phyloP scores from a whole-genome alignment of 305 asterid genomes.

The Caryopteris hybrid region DNA sequence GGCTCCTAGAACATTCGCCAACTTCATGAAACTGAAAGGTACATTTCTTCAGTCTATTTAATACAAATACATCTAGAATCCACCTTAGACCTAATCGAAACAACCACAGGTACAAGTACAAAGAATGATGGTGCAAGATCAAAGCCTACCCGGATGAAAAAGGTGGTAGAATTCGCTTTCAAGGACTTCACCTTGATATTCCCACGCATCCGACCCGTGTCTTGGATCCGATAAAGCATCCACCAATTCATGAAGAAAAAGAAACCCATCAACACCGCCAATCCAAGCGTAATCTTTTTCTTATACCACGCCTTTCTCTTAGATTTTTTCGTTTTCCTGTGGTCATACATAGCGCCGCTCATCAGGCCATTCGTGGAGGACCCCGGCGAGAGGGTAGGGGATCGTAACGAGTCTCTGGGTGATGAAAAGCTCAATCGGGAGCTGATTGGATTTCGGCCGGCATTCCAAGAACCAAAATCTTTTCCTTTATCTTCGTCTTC shows the following conservation, averaged over 20 bases:
- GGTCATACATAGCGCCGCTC: slow-evolving; percentile 23
- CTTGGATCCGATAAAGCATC: slow-evolving; percentile 79
- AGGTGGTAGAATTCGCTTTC: slow-evolving; percentile 52
- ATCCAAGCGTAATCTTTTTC: slow-evolving; percentile 33
- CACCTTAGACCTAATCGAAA: background rate
- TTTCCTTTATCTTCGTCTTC: slow-evolving; percentile 17
- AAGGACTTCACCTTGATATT: slow-evolving; percentile 46
- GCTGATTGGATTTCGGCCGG: slow-evolving; percentile 22
- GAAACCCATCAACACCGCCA: slow-evolving; percentile 37
- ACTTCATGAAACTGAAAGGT: background rate
- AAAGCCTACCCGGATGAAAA: slow-evolving; percentile 59
- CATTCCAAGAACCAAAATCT: slow-evolving; percentile 5
- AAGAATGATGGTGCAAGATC: background rate
- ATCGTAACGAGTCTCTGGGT: slow-evolving; percentile 26
- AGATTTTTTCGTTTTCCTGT: slow-evolving; percentile 29
- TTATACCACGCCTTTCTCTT: slow-evolving; percentile 50
- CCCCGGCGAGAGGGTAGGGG: slow-evolving; percentile 28
- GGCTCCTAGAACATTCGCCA: background rate
- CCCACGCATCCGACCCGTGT: slow-evolving; percentile 33
- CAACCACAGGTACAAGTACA: background rate
- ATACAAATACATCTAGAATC: slow-evolving; percentile 3
- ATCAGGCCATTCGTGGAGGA: slow-evolving; percentile 26
- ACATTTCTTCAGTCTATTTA: background rate
- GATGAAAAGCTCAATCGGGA: slow-evolving; percentile 39
- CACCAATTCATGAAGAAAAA: slow-evolving; percentile 68